phyloP scores from a whole-genome alignment of 768 basidiomycete species.

The Steccherinum ochraceum region DNA sequence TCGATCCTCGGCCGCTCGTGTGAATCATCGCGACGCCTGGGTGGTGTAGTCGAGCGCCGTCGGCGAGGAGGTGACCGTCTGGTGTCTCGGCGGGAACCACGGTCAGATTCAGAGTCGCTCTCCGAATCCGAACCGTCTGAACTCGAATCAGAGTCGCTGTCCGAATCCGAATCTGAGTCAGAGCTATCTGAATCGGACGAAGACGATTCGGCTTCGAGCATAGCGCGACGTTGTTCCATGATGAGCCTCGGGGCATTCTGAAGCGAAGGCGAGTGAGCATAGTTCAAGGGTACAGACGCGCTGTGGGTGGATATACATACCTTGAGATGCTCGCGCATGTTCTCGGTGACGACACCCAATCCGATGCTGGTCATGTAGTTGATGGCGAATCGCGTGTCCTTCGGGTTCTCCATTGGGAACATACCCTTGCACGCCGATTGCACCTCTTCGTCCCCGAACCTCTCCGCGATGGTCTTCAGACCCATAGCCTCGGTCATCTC shows the following conservation, averaged over 20 bases:
- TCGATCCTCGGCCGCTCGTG: slow-evolving; percentile 6
- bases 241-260: slow-evolving; percentile 90
- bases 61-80: slow-evolving; percentile 20
- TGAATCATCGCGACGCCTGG: slow-evolving; percentile 25
- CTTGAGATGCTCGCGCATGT: slow-evolving; percentile 95
- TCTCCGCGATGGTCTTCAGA: slow-evolving; percentile 73
- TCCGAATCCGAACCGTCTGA: slow-evolving; percentile 36
- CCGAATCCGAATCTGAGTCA: slow-evolving; percentile 35
- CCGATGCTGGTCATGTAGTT: slow-evolving; percentile 98
- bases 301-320: slow-evolving; percentile 31
- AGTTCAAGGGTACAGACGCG: neutral
- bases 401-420: slow-evolving; percentile 96
- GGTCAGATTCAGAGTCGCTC: slow-evolving; percentile 34
- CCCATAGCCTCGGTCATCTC: slow-evolving; percentile 97
- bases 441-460: slow-evolving; percentile 87
- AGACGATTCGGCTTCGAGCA: slow-evolving; percentile 63
- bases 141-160: slow-evolving; percentile 31
- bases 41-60: slow-evolving; percentile 28
- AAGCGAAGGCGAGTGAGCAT: slow-evolving; percentile 8
- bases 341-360: slow-evolving; percentile 84
- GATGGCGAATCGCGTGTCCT: slow-evolving; percentile 93
- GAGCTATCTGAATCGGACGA: slow-evolving; percentile 30
- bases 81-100: slow-evolving; percentile 12
- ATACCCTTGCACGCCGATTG: slow-evolving; percentile 66
- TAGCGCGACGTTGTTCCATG: slow-evolving; percentile 89